Base-by-base conservation (phyloP, 768 basidiomycete species). In the Lactarius vividus region DNA sequence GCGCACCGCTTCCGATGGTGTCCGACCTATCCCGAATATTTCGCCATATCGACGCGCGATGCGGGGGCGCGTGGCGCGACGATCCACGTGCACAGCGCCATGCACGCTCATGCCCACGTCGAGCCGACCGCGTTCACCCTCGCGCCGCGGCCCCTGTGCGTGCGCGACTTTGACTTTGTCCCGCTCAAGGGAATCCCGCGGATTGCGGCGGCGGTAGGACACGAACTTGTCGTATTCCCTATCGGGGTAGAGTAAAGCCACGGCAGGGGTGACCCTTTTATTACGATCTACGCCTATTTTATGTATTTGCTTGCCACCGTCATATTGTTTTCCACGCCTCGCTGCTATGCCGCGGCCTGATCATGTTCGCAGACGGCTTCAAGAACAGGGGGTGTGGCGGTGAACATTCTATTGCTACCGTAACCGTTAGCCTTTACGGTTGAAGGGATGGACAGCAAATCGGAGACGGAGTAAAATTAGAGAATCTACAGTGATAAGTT, bases 1-100 rank as follows among this genome's bases (percentile, higher is more conserved):
- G 84, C 85, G 0, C 79, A 85, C 67, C 77, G 80, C 52, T 93
- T 94, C 76, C 82, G 91, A 87, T 91, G 92, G 92, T 92, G 88
- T 70, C 85, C 82, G 28, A 88, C 89, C 18, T 85, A 84, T 73
- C 82, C 89, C 11, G 86, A 89, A 61, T 88, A 87, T 71, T 94
- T 94, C 76, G 92, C 88, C 44, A 85, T 92, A 61, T 87, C 89
- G 9, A 81, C 86, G 7, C 80, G 82, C 71, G 83, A 53, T 40
- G 49, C 37, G 44, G 55, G 83, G 4, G 46, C 44, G 26, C 49
- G 61, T 7, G 61, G 65, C 79, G 91, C 90, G 33, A 75, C 83
- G 35, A 79, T 94, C 44, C 83, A 91, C 71, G 80, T 93, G 49
- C 84, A 91, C 77, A 89, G 89, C 70, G 79, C 81, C 54, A 26